Base-by-base conservation (phyloP, 805 yeast genomes). In the Lipomyces japonicus region DNA sequence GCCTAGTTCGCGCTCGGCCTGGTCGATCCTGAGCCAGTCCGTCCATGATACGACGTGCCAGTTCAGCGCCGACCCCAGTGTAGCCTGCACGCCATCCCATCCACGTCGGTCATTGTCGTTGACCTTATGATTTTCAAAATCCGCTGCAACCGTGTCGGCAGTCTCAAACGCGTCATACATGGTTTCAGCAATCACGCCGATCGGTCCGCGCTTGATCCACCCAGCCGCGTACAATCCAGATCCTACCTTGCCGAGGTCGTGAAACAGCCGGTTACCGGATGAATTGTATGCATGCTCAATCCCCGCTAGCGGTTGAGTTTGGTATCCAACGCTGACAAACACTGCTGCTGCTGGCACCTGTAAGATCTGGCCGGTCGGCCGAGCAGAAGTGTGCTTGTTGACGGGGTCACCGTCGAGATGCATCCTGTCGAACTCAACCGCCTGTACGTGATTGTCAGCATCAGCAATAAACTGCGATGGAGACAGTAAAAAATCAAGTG, bases 131-230 rank as follows among this genome's bases (percentile, higher is more conserved):
- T 9, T 24, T 31, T 32, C 45, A 26, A 47, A 52, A 60, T 88
- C 95, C 32, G 74, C 70, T 16, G 80, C 61, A 0, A 93, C 72
- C 10, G 74, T 69, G 24, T 80, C 86, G 0, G 88, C 91, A 0
- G 91, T 82, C 6, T 79, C 76, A 55, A 82, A 82, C 0, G 96
- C 79, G 51, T 85, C 89, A 75, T 83, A 77, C 84, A 91, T 86
- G 0, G 97, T 88, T 12, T 86, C 76, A 16, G 95, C 95, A 57
- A 93, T 93, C 2, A 88, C 95, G 1, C 98, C 98, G 25, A 77
- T 76, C 5, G 95, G 85, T 0, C 95, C 95, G 44, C 78, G 81
- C 49, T 84, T 80, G 41, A 89, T 82, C 98, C 98, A 93, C 0
- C 98, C 98, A 6, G 89, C 72, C 2, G 86, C 81, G 60, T 89